These are phyloP conservation scores for Cyathus striatus DNA, from an alignment of 768 basidiomycete species.

Conservation along the genomic window DNA sequence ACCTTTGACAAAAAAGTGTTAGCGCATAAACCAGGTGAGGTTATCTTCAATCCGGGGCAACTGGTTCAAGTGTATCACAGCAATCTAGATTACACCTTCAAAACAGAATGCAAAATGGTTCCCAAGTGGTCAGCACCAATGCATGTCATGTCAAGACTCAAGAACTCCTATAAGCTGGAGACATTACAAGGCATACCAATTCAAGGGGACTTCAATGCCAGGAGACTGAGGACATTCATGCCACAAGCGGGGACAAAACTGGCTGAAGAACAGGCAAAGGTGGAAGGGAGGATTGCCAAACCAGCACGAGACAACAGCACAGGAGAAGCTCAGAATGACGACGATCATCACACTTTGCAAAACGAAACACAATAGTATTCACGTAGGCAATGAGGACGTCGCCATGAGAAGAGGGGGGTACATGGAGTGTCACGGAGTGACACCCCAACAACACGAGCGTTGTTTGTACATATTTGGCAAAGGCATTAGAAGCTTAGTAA, in stretches of 20 bases:
- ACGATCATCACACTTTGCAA: no score
- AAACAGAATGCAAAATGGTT: constrained; percentile 18
- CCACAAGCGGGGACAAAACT: neutral
- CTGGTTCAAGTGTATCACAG: constrained; percentile 25
- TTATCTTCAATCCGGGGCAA: constrained; percentile 16
- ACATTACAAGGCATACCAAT: neutral
- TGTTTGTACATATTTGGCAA: no score
- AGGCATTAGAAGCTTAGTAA: no score
- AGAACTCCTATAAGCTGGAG: neutral
- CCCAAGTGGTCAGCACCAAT: constrained; percentile 24
- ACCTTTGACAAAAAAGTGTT: constrained; percentile 19
- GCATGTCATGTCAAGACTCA: constrained; percentile 2
- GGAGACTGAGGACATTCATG: no score
- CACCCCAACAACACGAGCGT: no score
- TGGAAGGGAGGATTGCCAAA: no score
- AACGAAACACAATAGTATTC: no score
- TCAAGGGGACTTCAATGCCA: neutral
- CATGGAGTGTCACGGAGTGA: no score
- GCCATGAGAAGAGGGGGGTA: no score
- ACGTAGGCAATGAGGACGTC: no score
- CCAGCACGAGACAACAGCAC: no score
- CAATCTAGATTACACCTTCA: constrained; percentile 19
- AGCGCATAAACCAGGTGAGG: constrained; percentile 7
- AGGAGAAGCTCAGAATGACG: no score
- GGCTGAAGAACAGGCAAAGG: neutral